phyloP scores from a whole-genome alignment of 2,329 filamentous ascomycete genomes.

The Beauveria medogensis region DNA sequence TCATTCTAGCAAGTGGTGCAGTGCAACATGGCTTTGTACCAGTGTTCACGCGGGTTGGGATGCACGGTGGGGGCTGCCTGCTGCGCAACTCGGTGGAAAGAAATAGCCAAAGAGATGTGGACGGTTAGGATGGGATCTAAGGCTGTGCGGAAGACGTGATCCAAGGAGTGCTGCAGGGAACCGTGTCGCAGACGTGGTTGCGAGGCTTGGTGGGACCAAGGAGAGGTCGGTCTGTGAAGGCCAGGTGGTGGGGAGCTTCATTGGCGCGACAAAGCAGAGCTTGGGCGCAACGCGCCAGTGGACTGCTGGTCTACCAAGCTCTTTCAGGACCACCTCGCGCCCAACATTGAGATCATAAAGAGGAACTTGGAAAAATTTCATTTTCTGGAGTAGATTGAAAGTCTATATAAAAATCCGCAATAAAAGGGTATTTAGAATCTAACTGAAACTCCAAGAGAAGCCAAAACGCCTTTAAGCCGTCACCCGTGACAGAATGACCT shows the following conservation, averaged over 20 bases:
- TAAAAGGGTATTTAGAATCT: slow-evolving; percentile 1
- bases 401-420: neutral
- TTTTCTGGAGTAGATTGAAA: neutral
- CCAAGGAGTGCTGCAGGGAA: neutral
- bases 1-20: slow-evolving; percentile 58
- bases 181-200: slow-evolving; percentile 5
- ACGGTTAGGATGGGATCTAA: neutral
- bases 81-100: neutral
- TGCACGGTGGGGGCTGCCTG: neutral
- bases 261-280: neutral
- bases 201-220: slow-evolving; percentile 4
- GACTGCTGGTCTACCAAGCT: too few species aligned
- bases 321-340: too few species aligned
- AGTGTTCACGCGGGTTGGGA: neutral
- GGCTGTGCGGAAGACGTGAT: neutral
- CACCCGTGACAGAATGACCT: neutral
- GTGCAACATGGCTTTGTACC: slow-evolving; percentile 15
- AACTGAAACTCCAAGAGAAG: neutral
- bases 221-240: slow-evolving; percentile 1
- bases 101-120: neutral
- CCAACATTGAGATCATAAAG: neutral
- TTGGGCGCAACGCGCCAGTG: neutral
- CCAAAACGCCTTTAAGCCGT: neutral
- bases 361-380: neutral
- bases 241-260: slow-evolving; percentile 4